phyloP scores from a whole-genome alignment of 768 basidiomycete genomes.

The Amanita muscaria region DNA sequence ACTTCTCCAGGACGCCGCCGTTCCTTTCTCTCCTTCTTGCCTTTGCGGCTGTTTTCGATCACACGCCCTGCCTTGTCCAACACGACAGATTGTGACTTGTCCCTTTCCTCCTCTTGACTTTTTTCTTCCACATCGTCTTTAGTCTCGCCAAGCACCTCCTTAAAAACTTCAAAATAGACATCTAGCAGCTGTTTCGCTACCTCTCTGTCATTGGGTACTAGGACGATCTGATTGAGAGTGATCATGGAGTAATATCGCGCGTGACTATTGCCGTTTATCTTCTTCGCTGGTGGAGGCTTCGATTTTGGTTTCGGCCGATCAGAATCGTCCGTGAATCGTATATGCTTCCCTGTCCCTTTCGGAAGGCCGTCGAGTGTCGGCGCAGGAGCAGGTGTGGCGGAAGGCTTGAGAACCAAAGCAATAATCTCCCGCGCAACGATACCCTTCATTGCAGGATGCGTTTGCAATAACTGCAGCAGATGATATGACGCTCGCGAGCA shows the following conservation, averaged over 20 bases:
- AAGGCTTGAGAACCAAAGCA: slow-evolving; percentile 64
- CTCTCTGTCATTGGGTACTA: slow-evolving; percentile 56
- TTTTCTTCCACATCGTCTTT: slow-evolving; percentile 23
- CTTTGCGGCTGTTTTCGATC: slow-evolving; percentile 23
- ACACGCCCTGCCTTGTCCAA: slow-evolving; percentile 27
- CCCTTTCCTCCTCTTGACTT: slow-evolving; percentile 26
- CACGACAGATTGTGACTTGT: slow-evolving; percentile 12
- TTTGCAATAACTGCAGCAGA: slow-evolving; percentile 80
- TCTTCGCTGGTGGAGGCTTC: slow-evolving; percentile 20
- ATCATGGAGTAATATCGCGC: slow-evolving; percentile 88
- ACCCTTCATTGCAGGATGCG: slow-evolving; percentile 88
- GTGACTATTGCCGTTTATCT: slow-evolving; percentile 50
- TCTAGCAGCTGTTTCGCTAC: slow-evolving; percentile 77
- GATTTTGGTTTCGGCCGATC: slow-evolving; percentile 24
- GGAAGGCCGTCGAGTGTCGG: slow-evolving; percentile 25
- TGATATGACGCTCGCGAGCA: slow-evolving; percentile 88
- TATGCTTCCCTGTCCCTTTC: slow-evolving; percentile 32
- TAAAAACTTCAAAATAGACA: slow-evolving; percentile 92
- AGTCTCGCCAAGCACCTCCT: slow-evolving; percentile 70
- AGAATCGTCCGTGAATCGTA: slow-evolving; percentile 39
- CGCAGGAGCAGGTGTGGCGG: slow-evolving; percentile 27
- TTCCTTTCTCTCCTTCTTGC: slow-evolving; percentile 29
- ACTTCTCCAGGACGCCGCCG: slow-evolving; percentile 28
- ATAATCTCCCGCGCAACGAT: slow-evolving; percentile 85
- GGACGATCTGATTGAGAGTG: slow-evolving; percentile 89